Evolutionary conservation across 2,329 filamentous ascomycete genomes (phyloP).

Genomic region (Fusarium metavorans): DNA sequence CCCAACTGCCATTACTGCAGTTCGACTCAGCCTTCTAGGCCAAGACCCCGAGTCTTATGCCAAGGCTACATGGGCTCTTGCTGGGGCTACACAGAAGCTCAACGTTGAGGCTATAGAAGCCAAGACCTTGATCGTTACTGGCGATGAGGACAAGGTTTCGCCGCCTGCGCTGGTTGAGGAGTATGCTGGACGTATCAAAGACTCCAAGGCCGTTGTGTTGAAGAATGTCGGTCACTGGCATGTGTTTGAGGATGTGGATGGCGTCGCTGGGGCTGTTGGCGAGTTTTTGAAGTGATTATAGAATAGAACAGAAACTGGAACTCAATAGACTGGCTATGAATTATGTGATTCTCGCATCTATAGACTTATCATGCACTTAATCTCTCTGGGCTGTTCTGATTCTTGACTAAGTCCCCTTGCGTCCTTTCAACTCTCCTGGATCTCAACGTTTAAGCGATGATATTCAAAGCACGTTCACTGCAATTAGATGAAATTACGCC

Average conservation of each 20-base stretch:
- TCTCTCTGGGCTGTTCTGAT: not conserved
- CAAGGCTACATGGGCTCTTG: constrained; percentile 64
- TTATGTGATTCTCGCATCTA: not conserved
- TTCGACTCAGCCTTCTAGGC: constrained; percentile 57
- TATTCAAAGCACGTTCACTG: not conserved
- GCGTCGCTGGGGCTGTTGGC: constrained; percentile 43
- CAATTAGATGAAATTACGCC: not conserved
- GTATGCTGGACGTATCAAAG: constrained; percentile 45
- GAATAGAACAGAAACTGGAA: not conserved
- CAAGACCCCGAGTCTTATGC: constrained; percentile 67
- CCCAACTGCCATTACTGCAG: constrained; percentile 55
- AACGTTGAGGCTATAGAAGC: constrained; percentile 49
- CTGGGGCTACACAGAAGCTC: constrained; percentile 49
- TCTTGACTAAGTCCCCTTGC: not conserved
- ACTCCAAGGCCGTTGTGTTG: constrained; percentile 49
- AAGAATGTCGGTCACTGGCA: constrained; percentile 63
- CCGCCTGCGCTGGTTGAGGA: constrained; percentile 50
- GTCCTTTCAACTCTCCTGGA: not conserved
- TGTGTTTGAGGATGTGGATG: constrained; percentile 59
- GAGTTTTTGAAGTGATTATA: constrained; percentile 9
- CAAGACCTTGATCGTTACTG: constrained; percentile 57
- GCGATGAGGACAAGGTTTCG: constrained; percentile 58
- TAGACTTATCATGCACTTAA: not conserved
- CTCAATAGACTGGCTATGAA: not conserved
- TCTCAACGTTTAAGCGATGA: not conserved